A percentile compares a stretch with the other conserved stretches of the same genome.
Conservation (phyloP, 2,329 filamentous ascomycete genomes). For the Mycosphaerella sp. region DNA sequence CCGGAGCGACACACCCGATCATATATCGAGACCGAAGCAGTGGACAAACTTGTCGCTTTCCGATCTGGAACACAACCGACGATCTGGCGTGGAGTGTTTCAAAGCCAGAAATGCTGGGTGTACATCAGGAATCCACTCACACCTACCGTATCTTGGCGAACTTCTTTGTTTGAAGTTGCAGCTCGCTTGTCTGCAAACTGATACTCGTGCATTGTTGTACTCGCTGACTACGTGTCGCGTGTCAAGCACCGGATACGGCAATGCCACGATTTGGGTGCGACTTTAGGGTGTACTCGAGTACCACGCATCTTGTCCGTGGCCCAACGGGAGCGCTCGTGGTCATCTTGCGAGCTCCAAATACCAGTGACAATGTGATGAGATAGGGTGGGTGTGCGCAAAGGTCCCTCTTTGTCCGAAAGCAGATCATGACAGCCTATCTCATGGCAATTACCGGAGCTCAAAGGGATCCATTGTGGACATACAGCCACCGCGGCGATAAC, state of each 20-base stretch:
- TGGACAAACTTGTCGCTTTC: conserved; percentile 2
- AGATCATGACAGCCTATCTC: conserved; percentile 15
- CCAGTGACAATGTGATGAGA: conserved; percentile 1
- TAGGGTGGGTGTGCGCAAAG: neutral
- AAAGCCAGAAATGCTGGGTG: neutral
- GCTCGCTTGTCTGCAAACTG: neutral
- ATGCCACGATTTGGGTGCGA: neutral
- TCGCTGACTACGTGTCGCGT: neutral
- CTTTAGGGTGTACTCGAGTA: neutral
- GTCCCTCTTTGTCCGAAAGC: conserved; percentile 26
- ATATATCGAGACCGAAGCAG: conserved; percentile 4
- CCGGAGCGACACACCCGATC: neutral
- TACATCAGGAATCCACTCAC: neutral
- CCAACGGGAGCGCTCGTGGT: neutral
- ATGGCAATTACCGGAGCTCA: conserved; percentile 22
- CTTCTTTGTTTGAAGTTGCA: neutral
- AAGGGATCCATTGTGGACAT: conserved; percentile 23
- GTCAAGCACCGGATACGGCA: neutral
- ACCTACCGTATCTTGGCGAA: neutral
- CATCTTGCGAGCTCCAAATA: neutral
- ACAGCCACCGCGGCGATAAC: conserved; percentile 17
- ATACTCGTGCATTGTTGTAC: neutral
- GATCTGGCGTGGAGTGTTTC: conserved; percentile 1
- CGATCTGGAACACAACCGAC: conserved; percentile 6
- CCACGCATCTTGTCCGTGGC: neutral